A percentile compares a stretch with the other conserved stretches of the same genome.
phyloP scores from a whole-genome alignment of 345 rosid genomes.

The Brassica carinata region DNA sequence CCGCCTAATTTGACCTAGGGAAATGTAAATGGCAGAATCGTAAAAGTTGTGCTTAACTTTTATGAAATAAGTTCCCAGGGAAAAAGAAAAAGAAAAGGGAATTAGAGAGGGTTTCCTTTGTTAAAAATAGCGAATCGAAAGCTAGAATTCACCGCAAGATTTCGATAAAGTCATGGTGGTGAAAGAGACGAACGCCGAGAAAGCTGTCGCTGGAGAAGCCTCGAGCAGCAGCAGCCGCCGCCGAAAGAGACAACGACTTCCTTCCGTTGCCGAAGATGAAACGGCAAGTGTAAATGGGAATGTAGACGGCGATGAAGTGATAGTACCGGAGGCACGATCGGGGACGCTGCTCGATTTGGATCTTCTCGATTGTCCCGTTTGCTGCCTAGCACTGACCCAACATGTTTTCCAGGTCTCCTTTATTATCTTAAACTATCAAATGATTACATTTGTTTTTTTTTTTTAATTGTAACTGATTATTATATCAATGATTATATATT shows the following conservation, averaged over 20 bases:
- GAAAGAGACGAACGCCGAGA: not conserved
- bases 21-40: no score
- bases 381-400: not conserved
- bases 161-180: not conserved
- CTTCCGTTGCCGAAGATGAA: not conserved
- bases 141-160: not conserved
- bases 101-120: no score
- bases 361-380: conserved; percentile 12
- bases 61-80: no score
- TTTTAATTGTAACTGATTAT: no score
- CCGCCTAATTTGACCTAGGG: no score
- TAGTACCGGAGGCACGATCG: not conserved
- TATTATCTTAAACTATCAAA: not conserved
- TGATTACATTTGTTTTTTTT: no score
- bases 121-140: no score
- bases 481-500: no score
- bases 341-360: not conserved
- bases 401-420: conserved; percentile 7
- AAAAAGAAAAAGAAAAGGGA: no score
- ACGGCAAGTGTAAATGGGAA: not conserved
- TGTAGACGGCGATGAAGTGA: not conserved
- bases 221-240: not conserved
- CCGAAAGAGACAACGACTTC: not conserved
- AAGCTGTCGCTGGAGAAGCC: not conserved
- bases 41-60: no score